Evolutionary conservation across 176 grass and related monocot genomes (phyloP), one percentile per base, ranked within the genome.

Genomic region (Avena insularis): DNA sequence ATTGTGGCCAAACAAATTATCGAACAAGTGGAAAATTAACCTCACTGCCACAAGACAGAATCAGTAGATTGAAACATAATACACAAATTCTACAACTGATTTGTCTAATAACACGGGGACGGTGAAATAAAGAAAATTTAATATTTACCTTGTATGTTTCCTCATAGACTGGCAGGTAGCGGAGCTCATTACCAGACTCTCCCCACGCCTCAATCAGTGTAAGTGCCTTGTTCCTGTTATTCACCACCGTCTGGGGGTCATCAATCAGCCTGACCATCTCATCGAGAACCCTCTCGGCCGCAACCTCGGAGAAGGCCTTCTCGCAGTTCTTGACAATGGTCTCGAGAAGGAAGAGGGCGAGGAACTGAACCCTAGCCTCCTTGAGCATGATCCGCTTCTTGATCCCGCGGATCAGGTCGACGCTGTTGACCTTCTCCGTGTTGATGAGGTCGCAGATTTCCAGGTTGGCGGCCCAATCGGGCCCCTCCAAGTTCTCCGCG

Each of bases 211-310:
- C 95, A 85, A 97, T 93, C 70, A 97, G 74, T 14, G 89, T 87
- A 54, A 97, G 95, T 35, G 89, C 80, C 77, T 95, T 97, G 79
- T 95, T 97, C 82, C 91, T 78, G 82, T 90, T 93, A 85, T 97
- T 97, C 5, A 95, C 93, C 59, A 97, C 85, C 31, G 95, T 97
- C 88, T 97, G 91, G 6, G 95, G 93, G 15, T 97, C 95, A 90
- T 97, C 95, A 82, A 97, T 97, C 88, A 97, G 51, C 71, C 61
- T 93, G 56, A 95, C 95, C 93, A 97, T 95, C 87, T 97, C 95
- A 84, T 97, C 95, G 63, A 97, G 92, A 43, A 97, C 83, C 58
- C 93, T 81, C 87, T 97, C 95, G 6, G 95, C 93, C 3, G 95
- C 95, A 70, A 97, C 87, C 89, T 95, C 95, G 0, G 95, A 97